Evolutionary conservation across 2,329 filamentous ascomycete genomes (phyloP), one percentile per base, ranked within the genome.

Genomic region (Stagonosporopsis rhizophila): DNA sequence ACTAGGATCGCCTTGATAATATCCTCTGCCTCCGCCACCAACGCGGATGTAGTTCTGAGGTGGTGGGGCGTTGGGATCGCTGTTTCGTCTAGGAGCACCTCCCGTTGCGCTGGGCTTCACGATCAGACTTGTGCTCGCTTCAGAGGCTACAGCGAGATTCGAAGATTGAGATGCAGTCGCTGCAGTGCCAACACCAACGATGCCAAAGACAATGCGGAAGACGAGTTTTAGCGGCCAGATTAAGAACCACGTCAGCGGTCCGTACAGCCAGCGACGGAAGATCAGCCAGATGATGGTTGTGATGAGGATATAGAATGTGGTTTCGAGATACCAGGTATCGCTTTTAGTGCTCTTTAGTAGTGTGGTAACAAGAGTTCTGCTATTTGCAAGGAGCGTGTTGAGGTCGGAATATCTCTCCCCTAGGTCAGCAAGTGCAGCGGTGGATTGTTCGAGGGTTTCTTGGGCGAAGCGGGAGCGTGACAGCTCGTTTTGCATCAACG

Each of bases 261-360:
- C 94, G 79, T 96, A 99, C 7, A 99, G 72, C 37, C 94, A 81
- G 40, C 95, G 82, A 25, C 95, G 82, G 70, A 96, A 97, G 6
- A 96, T 72, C 7, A 99, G 83, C 95, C 95, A 99, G 27, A 81
- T 82, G 38, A 93, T 87, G 1, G 92, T 97, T 6, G 79, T 85
- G 20, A 89, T 70, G 15, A 98, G 83, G 66, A 97, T 83, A 73
- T 93, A 96, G 64, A 98, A 87, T 2, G 93, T 87, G 34, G 91
- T 96, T 77, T 95, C 90, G 30, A 99, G 84, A 74, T 99, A 99
- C 95, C 95, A 99, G 2, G 93, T 97, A 73, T 99, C 95, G 63
- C 89, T 95, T 82, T 99, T 99, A 73, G 96, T 92, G 61, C 91
- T 95, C 59, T 87, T 86, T 42, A 98, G 79, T 41, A 99, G 81